Evolutionary conservation across 805 yeast genomes (phyloP).

Genomic region (Suhomyces emberorum): DNA sequence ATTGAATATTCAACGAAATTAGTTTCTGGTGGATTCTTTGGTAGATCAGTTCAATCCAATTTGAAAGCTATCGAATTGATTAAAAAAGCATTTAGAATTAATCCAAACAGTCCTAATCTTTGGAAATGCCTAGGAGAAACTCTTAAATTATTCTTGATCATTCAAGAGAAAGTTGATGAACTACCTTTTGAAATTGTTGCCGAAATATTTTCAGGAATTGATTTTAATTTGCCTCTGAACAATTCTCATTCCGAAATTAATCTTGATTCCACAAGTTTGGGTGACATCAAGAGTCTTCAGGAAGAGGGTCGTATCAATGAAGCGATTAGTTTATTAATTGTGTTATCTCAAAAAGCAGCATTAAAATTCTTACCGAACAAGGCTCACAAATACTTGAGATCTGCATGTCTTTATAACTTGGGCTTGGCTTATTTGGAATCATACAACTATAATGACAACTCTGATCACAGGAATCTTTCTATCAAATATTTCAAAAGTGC

Average conservation of each 20-base stretch:
- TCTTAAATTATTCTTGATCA: conserved; percentile 47
- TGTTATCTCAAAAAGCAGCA: conserved; percentile 49
- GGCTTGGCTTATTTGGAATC: conserved; percentile 63
- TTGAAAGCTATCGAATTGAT: conserved; percentile 45
- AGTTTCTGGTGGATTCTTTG: conserved; percentile 58
- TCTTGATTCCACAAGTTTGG: not conserved
- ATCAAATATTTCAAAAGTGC: conserved; percentile 61
- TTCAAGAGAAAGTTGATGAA: conserved; percentile 50
- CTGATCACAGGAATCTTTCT: conserved; percentile 45
- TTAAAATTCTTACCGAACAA: conserved; percentile 31
- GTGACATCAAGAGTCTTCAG: conserved; percentile 11
- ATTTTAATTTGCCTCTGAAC: conserved; percentile 1
- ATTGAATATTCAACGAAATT: conserved; percentile 53
- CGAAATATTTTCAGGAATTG: conserved; percentile 17
- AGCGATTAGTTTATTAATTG: conserved; percentile 38
- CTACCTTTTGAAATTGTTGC: conserved; percentile 42
- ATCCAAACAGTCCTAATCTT: conserved; percentile 44
- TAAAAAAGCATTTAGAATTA: conserved; percentile 31
- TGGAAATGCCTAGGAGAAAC: conserved; percentile 69
- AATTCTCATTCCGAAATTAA: not conserved
- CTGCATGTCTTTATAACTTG: conserved; percentile 61
- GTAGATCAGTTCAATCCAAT: conserved; percentile 56
- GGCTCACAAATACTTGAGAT: conserved; percentile 46
- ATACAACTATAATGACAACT: conserved; percentile 15
- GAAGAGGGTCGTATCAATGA: conserved; percentile 17